Conservation (phyloP, 176 grass and related monocot genomes). For the Poa annua region DNA sequence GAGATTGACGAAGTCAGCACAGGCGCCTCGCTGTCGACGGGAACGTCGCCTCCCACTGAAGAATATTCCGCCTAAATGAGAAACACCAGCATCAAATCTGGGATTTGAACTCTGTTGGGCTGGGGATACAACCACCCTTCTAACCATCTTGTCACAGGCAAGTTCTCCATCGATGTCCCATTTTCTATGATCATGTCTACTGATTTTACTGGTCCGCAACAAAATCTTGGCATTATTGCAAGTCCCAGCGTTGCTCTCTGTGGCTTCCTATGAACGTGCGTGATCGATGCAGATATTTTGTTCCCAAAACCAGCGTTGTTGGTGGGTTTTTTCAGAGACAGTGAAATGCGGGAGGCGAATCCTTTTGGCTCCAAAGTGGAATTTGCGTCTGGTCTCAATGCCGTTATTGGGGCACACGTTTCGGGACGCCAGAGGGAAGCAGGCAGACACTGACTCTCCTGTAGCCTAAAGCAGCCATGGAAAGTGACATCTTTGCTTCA, state of each 20-base stretch:
- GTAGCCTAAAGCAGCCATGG: slow-evolving; percentile 53
- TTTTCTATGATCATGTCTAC: slow-evolving; percentile 5
- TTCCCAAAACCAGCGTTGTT: neutral
- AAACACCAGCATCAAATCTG: no score
- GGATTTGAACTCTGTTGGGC: no score
- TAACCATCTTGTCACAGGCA: no score
- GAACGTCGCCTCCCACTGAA: no score
- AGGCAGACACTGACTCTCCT: slow-evolving; percentile 49
- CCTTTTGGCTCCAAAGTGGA: slow-evolving; percentile 47
- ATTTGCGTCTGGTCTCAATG: slow-evolving; percentile 49
- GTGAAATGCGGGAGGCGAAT: slow-evolving; percentile 19
- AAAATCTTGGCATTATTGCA: slow-evolving; percentile 19
- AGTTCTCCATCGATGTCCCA: no score
- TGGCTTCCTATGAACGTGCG: neutral
- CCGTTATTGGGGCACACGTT: slow-evolving; percentile 71
- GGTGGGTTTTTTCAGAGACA: neutral
- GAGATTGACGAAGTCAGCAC: no score
- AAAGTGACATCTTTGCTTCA: slow-evolving; percentile 40
- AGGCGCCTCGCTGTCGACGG: no score
- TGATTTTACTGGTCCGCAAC: neutral
- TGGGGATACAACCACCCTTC: no score
- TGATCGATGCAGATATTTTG: neutral
- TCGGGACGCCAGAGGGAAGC: slow-evolving; percentile 58
- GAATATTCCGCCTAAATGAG: no score
- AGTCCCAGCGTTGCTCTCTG: neutral